Evolutionary conservation across 2,329 filamentous ascomycete species (phyloP).

Genomic region (Aureobasidium sp.): DNA sequence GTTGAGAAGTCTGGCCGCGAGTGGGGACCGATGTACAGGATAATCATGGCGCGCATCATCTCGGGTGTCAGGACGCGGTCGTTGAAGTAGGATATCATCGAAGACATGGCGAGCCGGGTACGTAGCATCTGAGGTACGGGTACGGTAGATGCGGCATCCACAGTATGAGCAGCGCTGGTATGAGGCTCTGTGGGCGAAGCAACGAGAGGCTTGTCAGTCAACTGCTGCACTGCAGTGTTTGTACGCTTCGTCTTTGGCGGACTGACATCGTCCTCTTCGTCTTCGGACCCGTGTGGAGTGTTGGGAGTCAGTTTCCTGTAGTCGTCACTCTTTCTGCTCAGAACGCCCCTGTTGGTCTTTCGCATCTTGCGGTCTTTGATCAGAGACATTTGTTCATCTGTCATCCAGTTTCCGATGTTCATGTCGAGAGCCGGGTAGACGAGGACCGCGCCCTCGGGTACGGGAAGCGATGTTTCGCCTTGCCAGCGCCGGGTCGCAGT

Average conservation of each 20-base stretch:
- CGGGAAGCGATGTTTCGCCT: constrained; percentile 51
- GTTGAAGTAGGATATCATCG: constrained; percentile 98
- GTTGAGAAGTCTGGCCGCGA: constrained; percentile 86
- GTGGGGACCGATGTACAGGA: constrained; percentile 89
- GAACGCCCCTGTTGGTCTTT: constrained; percentile 68
- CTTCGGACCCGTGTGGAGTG: constrained; percentile 72
- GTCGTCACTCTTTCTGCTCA: constrained; percentile 79
- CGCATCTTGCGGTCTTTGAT: constrained; percentile 75
- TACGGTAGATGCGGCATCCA: constrained; percentile 19
- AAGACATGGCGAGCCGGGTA: constrained; percentile 86
- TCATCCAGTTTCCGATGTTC: constrained; percentile 99
- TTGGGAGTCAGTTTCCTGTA: constrained; percentile 73
- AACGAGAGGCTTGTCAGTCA: constrained; percentile 18
- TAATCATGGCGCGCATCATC: constrained; percentile 99
- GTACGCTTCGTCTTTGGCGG: constrained; percentile 2
- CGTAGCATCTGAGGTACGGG: constrained; percentile 47
- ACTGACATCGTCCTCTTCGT: constrained; percentile 46
- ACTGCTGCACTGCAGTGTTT: constrained; percentile 8
- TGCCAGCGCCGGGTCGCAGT: constrained; percentile 45
- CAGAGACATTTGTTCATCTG: constrained; percentile 90
- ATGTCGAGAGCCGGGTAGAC: constrained; percentile 89
- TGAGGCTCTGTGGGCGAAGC: constrained; percentile 1
- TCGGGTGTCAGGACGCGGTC: constrained; percentile 90
- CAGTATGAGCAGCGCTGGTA: constrained; percentile 29
- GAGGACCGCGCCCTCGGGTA: constrained; percentile 74